A percentile compares a stretch with the other conserved stretches of the same genome.
phyloP scores from a whole-genome alignment of 805 yeast species.

The Myxozyma lipomycoides region DNA sequence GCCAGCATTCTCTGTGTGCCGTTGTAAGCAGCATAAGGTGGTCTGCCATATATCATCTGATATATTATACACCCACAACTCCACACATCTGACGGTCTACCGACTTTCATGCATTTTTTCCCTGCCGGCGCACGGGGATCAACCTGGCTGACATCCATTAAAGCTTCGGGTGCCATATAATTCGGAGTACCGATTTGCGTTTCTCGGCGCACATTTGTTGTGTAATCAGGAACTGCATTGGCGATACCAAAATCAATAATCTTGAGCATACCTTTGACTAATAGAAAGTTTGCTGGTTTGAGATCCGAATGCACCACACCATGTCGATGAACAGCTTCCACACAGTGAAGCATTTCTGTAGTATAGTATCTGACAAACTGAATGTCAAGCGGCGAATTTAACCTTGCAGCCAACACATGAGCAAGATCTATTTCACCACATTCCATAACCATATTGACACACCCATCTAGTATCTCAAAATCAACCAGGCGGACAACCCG shows the following conservation, averaged over 20 bases:
- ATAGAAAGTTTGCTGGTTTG: slow-evolving; percentile 51
- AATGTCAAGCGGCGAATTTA: slow-evolving; percentile 53
- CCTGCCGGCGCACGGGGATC: slow-evolving; percentile 40
- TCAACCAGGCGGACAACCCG: slow-evolving; percentile 79
- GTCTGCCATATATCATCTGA: slow-evolving; percentile 90
- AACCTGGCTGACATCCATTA: slow-evolving; percentile 53
- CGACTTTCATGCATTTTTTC: slow-evolving; percentile 60
- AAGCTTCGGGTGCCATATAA: slow-evolving; percentile 97
- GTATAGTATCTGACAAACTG: slow-evolving; percentile 78
- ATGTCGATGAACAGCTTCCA: slow-evolving; percentile 77
- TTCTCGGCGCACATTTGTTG: slow-evolving; percentile 83
- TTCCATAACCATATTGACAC: slow-evolving; percentile 75
- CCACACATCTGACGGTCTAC: slow-evolving; percentile 96
- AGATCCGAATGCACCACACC: slow-evolving; percentile 84
- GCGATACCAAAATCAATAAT: slow-evolving; percentile 89
- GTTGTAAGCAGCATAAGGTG: slow-evolving; percentile 79
- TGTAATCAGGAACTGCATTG: slow-evolving; percentile 89
- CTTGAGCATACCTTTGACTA: slow-evolving; percentile 76
- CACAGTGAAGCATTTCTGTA: slow-evolving; percentile 73
- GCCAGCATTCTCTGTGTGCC: slow-evolving; percentile 78
- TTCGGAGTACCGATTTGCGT: slow-evolving; percentile 93
- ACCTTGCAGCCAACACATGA: slow-evolving; percentile 61
- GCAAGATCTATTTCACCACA: slow-evolving; percentile 91
- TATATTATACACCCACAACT: slow-evolving; percentile 94
- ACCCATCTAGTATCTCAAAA: slow-evolving; percentile 60